Evolutionary conservation across 2,329 filamentous ascomycete genomes (phyloP), one percentile per base, ranked within the genome.

Genomic region (Zymoseptoria tritici): DNA sequence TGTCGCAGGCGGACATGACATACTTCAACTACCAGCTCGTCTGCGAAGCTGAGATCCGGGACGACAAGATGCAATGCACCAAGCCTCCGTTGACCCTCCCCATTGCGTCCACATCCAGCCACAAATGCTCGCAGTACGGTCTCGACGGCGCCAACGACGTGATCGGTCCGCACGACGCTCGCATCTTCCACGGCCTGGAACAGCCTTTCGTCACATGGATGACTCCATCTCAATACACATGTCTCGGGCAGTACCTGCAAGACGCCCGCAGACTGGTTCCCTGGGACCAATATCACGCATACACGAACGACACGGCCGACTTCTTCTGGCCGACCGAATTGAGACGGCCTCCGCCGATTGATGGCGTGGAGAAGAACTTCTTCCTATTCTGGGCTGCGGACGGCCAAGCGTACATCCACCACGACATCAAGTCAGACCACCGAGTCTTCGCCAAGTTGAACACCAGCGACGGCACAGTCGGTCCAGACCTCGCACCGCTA

Each of bases 321-420:
- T 83, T 82, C 65, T 66, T 67, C 16, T 55, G 64, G 0, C 76
- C 75, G 0, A 81, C 76, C 0, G 82, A 84, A 61, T 68, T 85
- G 2, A 77, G 79, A 49, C 73, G 81, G 0, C 82, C 81, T 0
- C 57, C 64, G 1, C 77, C 79, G 0, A 79, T 73, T 66, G 65
- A 67, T 2, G 42, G 64, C 0, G 64, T 84, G 19, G 82, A 85
- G 71, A 85, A 85, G 77, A 85, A 85, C 63, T 85, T 78, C 75
- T 85, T 85, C 61, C 61, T 81, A 1, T 85, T 85, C 71, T 85
- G 82, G 82, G 81, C 84, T 60, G 60, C 60, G 0, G 60, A 71
- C 0, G 77, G 75, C 7, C 66, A 75, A 22, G 71, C 77, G 58
- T 82, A 83, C 66, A 73, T 76, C 0, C 82, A 85, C 66, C 78